Base-by-base conservation (phyloP, 139 green algal genomes). In the Limnomonas spitsbergensis region DNA sequence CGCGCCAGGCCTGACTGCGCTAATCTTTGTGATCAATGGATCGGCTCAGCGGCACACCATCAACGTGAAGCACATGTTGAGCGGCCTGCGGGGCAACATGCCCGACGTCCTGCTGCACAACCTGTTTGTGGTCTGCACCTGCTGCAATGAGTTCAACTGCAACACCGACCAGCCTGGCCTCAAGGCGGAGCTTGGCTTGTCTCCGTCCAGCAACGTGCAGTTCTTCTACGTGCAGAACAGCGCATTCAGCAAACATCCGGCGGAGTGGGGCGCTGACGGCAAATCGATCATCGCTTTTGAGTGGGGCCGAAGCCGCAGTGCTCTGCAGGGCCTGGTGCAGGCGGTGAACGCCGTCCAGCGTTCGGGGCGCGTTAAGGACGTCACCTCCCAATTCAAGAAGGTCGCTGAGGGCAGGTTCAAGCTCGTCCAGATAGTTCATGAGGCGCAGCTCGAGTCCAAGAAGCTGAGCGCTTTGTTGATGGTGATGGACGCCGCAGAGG, bases 161-260 rank as follows among this genome's bases (percentile, higher is more conserved):
- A 61, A 61, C 47, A 61, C 47, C 14, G 20, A 61, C 47, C 14
- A 61, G 47, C 14, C 20, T 20, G 20, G 47, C 47, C 47, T 61
- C 47, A 61, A 61, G 47, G 20, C 14, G 47, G 47, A 61, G 47
- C 47, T 61, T 20, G 47, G 47, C 47, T 20, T 61, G 47, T 20
- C 14, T 14, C 47, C 47, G 20, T 29, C 47, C 14, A 61, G 14
- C 47, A 61, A 61, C 47, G 47, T 61, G 47, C 47, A 20, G 14
- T 61, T 61, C 14, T 61, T 61, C 47, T 61, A 61, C 47, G 47
- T 61, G 47, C 47, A 61, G 47, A 61, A 61, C 47, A 61, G 47
- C 47, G 47, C 47, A 20, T 61, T 61, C 47, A 61, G 47, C 47
- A 29, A 14, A 14, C 14, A 61, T 20, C 47, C 47, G 20, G 47